Conservation (phyloP, 768 basidiomycete genomes). For the Royoungia palumana region DNA sequence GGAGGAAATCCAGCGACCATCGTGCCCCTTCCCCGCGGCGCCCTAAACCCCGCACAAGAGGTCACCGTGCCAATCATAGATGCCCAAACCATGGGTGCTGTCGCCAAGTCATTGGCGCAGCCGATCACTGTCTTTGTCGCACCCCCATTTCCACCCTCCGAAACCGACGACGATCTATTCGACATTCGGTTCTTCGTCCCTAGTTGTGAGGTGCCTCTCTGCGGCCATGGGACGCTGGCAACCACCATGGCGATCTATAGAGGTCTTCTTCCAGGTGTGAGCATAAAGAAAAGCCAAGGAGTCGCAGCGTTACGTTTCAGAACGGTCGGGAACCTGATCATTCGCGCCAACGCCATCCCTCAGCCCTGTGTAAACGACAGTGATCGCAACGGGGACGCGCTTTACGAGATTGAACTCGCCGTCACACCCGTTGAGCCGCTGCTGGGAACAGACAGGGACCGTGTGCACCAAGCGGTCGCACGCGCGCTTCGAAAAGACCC, state of each 20-base stretch:
- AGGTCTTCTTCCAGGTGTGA: background rate
- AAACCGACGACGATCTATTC: constrained; percentile 21
- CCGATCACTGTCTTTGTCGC: constrained; percentile 40
- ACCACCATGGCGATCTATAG: constrained; percentile 38
- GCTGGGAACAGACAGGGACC: constrained; percentile 28
- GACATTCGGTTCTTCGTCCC: constrained; percentile 40
- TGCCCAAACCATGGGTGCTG: constrained; percentile 16
- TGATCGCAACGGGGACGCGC: constrained; percentile 7
- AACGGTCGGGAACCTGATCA: constrained; percentile 29
- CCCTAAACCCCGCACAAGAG: background rate
- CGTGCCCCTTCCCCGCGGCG: constrained; percentile 25
- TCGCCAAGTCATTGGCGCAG: constrained; percentile 45
- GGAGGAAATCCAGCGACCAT: constrained; percentile 46
- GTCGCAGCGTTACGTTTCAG: constrained; percentile 26
- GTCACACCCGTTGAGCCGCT: constrained; percentile 25
- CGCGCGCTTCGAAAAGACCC: constrained; percentile 35
- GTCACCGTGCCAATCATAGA: background rate
- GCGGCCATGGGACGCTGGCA: constrained; percentile 46
- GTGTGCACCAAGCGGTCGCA: constrained; percentile 29
- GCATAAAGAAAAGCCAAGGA: too few relatives aligned
- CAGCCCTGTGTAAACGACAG: too few relatives aligned
- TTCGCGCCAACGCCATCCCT: constrained; percentile 11
- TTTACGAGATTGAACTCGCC: constrained; percentile 39
- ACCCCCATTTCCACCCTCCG: constrained; percentile 6
- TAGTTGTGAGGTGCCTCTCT: constrained; percentile 33